Evolutionary conservation across 768 basidiomycete genomes (phyloP).

Genomic region (Megacollybia marginata): DNA sequence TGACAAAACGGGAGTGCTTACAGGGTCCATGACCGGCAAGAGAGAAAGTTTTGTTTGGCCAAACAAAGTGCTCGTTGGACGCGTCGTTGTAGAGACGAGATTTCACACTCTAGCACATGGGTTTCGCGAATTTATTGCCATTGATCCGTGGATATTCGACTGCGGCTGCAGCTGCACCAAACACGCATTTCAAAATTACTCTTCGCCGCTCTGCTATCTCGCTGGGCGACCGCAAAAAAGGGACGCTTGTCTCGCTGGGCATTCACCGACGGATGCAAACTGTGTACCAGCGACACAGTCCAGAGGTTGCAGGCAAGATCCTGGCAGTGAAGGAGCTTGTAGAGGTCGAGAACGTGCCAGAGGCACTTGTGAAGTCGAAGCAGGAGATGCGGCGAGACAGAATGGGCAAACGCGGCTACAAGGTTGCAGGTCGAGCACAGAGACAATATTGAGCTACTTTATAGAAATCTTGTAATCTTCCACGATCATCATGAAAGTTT

Average conservation of each 20-base stretch:
- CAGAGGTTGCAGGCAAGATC: slow-evolving; percentile 80
- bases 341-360: slow-evolving; percentile 78
- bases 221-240: slow-evolving; percentile 61
- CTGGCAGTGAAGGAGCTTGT: slow-evolving; percentile 85
- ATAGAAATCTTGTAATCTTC: neutral
- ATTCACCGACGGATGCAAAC: slow-evolving; percentile 79
- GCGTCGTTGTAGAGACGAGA: too few relatives aligned
- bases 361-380: slow-evolving; percentile 58
- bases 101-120: too few relatives aligned
- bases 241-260: slow-evolving; percentile 76
- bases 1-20: too few relatives aligned
- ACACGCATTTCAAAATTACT: slow-evolving; percentile 85
- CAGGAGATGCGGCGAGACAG: slow-evolving; percentile 61
- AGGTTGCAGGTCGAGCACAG: slow-evolving; percentile 31
- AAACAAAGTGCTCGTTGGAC: too few relatives aligned
- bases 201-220: slow-evolving; percentile 83
- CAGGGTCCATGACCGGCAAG: too few relatives aligned
- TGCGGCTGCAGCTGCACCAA: slow-evolving; percentile 15
- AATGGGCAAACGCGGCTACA: slow-evolving; percentile 62
- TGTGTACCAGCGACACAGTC: slow-evolving; percentile 70
- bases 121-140: too few relatives aligned
- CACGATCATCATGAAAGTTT: neutral
- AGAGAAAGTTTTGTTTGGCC: too few relatives aligned
- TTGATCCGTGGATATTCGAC: neutral
- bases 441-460: neutral